phyloP scores from a whole-genome alignment of 495 filamentous ascomycete genomes.

The Xylaria cubensis region DNA sequence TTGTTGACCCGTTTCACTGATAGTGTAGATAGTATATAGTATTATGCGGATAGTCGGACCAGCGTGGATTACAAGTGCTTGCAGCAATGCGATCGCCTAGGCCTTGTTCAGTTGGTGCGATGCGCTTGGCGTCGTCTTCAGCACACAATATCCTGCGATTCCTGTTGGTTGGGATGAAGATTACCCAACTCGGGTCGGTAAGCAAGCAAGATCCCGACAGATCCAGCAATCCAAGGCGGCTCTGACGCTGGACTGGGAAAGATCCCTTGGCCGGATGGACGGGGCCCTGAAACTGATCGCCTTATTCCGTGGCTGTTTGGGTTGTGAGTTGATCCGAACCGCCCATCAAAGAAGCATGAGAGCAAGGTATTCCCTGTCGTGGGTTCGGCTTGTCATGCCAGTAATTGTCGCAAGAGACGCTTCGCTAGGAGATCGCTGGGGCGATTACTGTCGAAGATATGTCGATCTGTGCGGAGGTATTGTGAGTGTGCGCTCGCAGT shows the following conservation, averaged over 20 bases:
- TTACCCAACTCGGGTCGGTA: slow-evolving; percentile 18
- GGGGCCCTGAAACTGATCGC: slow-evolving; percentile 29
- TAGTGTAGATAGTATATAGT: not conserved
- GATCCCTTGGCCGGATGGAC: slow-evolving; percentile 15
- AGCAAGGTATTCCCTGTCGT: slow-evolving; percentile 20
- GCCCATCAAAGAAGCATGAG: slow-evolving; percentile 6
- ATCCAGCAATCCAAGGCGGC: slow-evolving; percentile 4
- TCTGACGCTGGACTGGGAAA: slow-evolving; percentile 8
- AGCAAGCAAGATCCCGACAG: slow-evolving; percentile 19
- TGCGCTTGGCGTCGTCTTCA: slow-evolving; percentile 11
- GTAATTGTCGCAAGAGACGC: slow-evolving; percentile 22
- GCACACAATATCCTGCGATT: not conserved
- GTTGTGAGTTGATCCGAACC: not conserved
- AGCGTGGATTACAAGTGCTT: slow-evolving; percentile 11
- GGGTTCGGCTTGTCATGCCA: slow-evolving; percentile 21
- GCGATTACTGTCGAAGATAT: slow-evolving; percentile 3
- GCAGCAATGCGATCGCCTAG: slow-evolving; percentile 17
- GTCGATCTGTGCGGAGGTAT: slow-evolving; percentile 13
- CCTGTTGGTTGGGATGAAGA: slow-evolving; percentile 21
- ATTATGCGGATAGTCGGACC: not conserved
- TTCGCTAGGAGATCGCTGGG: slow-evolving; percentile 14
- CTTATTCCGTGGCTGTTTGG: slow-evolving; percentile 19
- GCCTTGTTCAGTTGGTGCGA: slow-evolving; percentile 6
- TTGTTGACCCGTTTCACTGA: not conserved
- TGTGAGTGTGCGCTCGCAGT: not conserved